Percentiles rank a stretch among this genome's conserved stretches.
Conservation (phyloP, 164 flowering plant species). For the Magnolia kwangsiensis region DNA sequence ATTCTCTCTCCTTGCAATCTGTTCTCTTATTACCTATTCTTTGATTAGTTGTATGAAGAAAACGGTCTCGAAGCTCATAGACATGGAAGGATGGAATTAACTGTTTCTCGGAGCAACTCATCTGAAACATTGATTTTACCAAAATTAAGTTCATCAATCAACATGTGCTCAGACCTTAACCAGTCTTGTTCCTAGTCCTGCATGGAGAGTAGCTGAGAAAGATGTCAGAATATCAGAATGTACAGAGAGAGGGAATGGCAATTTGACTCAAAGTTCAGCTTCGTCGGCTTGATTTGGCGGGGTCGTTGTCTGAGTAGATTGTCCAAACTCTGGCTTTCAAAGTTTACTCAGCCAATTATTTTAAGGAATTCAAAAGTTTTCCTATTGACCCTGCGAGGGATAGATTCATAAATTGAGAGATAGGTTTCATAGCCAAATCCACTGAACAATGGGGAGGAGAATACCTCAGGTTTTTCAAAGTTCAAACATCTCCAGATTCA, state of each 20-base stretch:
- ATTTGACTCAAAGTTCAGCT: no score
- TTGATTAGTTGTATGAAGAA: not conserved
- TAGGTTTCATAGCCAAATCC: not conserved
- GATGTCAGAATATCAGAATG: no score
- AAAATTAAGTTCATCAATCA: not conserved
- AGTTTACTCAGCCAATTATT: not conserved
- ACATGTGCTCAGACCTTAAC: no score
- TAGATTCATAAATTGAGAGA: not conserved
- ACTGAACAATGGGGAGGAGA: not conserved
- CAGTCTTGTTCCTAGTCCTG: no score
- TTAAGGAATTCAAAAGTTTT: no score
- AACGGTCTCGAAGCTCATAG: not conserved
- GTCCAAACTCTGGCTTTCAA: not conserved
- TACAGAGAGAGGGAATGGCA: no score
- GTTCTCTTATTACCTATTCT: not conserved
- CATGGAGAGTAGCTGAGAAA: no score
- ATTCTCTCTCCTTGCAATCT: constrained; percentile 1
- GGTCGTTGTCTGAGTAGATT: no score
- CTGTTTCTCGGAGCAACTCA: not conserved
- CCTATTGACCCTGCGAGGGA: not conserved
- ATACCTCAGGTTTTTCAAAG: not conserved
- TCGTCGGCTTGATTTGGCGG: no score
- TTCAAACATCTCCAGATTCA: not conserved
- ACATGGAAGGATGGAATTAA: not conserved
- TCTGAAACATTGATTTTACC: not conserved